phyloP scores from a whole-genome alignment of 2,329 filamentous ascomycete species.

The Monosporascus sp. region DNA sequence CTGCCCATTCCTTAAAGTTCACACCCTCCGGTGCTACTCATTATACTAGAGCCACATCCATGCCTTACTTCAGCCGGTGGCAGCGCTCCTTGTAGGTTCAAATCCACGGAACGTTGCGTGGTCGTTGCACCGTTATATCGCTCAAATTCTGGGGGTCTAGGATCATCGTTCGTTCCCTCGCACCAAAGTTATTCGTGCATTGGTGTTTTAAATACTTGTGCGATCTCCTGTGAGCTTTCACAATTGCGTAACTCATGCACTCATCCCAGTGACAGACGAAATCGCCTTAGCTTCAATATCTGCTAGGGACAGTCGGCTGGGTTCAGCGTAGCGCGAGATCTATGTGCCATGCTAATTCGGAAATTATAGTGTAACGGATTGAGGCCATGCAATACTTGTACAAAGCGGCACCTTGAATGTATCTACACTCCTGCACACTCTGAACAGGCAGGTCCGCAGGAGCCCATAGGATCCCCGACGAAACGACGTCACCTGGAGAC shows the following conservation, averaged over 20 bases:
- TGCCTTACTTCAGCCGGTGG: not conserved
- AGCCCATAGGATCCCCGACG: slow-evolving; percentile 30
- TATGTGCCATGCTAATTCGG: not conserved
- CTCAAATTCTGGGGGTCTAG: not conserved
- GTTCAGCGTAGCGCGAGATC: not conserved
- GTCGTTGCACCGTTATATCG: not conserved
- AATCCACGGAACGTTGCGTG: not conserved
- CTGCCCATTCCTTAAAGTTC: not conserved
- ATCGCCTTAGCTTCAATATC: not conserved
- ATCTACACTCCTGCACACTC: slow-evolving; percentile 33
- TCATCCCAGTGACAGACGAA: not conserved
- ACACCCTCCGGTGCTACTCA: not conserved
- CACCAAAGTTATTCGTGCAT: not conserved
- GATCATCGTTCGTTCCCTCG: not conserved
- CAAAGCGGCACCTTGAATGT: slow-evolving; percentile 44
- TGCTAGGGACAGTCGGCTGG: not conserved
- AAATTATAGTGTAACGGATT: slow-evolving; percentile 50
- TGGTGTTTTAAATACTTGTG: not conserved
- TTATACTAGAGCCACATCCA: not conserved
- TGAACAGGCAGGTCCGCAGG: slow-evolving; percentile 21
- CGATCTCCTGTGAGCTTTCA: not conserved
- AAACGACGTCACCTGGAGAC: slow-evolving; percentile 30
- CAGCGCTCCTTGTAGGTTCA: not conserved
- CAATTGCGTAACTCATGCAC: not conserved
- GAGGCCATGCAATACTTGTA: slow-evolving; percentile 53